Conservation (phyloP, 2,329 filamentous ascomycete genomes). For the Monosporascus sp. region DNA sequence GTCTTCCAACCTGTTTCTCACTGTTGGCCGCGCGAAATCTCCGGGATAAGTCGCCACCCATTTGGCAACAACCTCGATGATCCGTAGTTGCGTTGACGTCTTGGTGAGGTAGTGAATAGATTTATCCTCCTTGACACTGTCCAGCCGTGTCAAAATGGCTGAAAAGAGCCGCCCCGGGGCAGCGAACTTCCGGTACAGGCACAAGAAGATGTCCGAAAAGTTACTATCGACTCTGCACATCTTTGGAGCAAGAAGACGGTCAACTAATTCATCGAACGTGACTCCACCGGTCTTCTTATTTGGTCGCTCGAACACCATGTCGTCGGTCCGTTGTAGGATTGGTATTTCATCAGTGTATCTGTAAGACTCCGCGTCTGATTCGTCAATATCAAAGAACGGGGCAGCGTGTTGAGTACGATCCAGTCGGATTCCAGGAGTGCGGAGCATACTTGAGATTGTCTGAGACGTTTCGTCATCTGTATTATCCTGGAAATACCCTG, state of each 20-base stretch:
- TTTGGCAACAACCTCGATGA: constrained; percentile 77
- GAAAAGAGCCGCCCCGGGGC: constrained; percentile 73
- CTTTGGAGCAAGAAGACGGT: constrained; percentile 76
- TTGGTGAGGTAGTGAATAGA: constrained; percentile 67
- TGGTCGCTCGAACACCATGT: constrained; percentile 51
- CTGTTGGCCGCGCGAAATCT: constrained; percentile 79
- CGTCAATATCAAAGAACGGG: constrained; percentile 63
- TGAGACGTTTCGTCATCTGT: constrained; percentile 42
- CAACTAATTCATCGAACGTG: constrained; percentile 69
- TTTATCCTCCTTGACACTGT: constrained; percentile 63
- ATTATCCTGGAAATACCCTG: constrained; percentile 32
- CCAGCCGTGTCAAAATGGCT: constrained; percentile 72
- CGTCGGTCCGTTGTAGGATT: constrained; percentile 61
- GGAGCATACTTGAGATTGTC: constrained; percentile 45
- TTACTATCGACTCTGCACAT: constrained; percentile 85
- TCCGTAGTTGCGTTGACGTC: constrained; percentile 75
- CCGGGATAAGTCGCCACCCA: constrained; percentile 90
- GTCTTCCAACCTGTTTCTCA: constrained; percentile 64
- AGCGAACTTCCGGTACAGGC: constrained; percentile 89
- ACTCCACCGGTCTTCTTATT: constrained; percentile 51
- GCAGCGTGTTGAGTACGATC: constrained; percentile 40
- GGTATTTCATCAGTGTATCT: constrained; percentile 64
- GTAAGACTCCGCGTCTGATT: constrained; percentile 64
- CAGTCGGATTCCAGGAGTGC: constrained; percentile 47
- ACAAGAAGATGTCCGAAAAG: constrained; percentile 84